These are phyloP conservation scores for Fusarium sp. DNA, from an alignment of 2,329 filamentous ascomycete genomes.

Conservation along the genomic window DNA sequence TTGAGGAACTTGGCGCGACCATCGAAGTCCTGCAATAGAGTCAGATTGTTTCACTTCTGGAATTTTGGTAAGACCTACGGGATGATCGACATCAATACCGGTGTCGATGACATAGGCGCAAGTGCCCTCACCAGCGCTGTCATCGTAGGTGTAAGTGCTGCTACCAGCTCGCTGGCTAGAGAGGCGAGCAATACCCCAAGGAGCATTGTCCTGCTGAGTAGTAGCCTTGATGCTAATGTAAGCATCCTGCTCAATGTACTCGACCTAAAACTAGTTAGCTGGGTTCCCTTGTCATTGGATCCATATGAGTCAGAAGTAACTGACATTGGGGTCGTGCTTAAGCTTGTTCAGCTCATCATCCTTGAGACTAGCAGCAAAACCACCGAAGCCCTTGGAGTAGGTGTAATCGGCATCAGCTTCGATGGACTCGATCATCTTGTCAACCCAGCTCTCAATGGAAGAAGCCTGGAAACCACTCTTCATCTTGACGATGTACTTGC, in stretches of 20 bases:
- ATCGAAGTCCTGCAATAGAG: slow-evolving; percentile 47
- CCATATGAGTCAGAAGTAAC: background rate
- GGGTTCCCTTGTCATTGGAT: background rate
- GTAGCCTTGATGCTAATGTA: slow-evolving; percentile 47
- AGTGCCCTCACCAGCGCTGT: slow-evolving; percentile 55
- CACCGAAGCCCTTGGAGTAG: slow-evolving; percentile 42
- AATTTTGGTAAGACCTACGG: slow-evolving; percentile 45
- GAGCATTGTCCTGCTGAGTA: slow-evolving; percentile 52
- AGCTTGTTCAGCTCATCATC: slow-evolving; percentile 46
- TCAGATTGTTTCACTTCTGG: background rate
- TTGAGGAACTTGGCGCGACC: slow-evolving; percentile 51
- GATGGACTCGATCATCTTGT: slow-evolving; percentile 46
- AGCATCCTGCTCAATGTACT: slow-evolving; percentile 57
- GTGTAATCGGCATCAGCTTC: slow-evolving; percentile 51
- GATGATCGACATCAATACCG: slow-evolving; percentile 56
- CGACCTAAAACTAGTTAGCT: slow-evolving; percentile 44
- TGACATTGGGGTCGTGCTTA: slow-evolving; percentile 46
- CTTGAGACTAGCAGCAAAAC: slow-evolving; percentile 48
- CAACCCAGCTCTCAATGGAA: slow-evolving; percentile 34
- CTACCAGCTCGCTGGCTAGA: slow-evolving; percentile 50
- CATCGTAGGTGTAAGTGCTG: slow-evolving; percentile 55
- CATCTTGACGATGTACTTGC: slow-evolving; percentile 56
- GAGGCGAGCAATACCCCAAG: slow-evolving; percentile 56
- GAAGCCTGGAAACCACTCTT: slow-evolving; percentile 39
- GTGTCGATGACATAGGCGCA: slow-evolving; percentile 63